A percentile compares a stretch with the other conserved stretches of the same genome.
Conservation (phyloP, 352 stramenopile species). For the Phytophthora brassicae region DNA sequence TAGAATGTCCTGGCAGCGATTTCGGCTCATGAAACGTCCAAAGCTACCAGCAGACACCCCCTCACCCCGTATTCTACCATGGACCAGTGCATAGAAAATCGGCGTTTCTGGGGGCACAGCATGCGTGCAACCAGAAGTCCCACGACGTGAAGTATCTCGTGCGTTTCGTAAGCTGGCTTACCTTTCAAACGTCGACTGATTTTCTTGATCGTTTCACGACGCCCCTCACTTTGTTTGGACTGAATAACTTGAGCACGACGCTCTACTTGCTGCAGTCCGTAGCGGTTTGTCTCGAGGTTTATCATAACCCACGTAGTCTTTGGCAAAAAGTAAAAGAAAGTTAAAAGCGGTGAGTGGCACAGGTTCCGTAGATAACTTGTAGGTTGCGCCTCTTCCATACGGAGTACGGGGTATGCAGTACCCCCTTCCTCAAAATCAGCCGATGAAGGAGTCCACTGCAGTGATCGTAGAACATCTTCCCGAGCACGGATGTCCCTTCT, state of each 20-base stretch:
- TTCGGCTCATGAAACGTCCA: constrained; percentile 16
- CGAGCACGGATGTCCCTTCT: background rate
- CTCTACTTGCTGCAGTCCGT: background rate
- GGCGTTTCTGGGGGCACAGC: constrained; percentile 15
- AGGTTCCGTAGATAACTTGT: background rate
- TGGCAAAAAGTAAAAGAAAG: background rate
- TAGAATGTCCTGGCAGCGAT: constrained; percentile 17
- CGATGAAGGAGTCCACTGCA: background rate
- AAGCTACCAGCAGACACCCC: constrained; percentile 14
- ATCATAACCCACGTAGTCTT: background rate
- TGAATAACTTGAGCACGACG: background rate
- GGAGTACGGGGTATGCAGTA: background rate
- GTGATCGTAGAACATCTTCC: background rate
- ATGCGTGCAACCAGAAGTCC: constrained; percentile 23
- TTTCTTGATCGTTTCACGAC: background rate
- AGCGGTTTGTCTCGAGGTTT: background rate
- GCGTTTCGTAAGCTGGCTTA: background rate
- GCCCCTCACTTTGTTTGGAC: background rate
- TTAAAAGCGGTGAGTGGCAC: background rate
- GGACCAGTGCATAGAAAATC: constrained; percentile 23
- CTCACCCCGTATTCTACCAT: constrained; percentile 11
- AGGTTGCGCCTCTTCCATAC: background rate
- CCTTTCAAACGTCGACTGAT: background rate
- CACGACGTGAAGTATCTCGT: constrained; percentile 24
- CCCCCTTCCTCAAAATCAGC: background rate